A percentile compares a stretch with the other conserved stretches of the same genome.
Conservation (phyloP, 495 filamentous ascomycete species). For the Aspergillus sparsus region DNA sequence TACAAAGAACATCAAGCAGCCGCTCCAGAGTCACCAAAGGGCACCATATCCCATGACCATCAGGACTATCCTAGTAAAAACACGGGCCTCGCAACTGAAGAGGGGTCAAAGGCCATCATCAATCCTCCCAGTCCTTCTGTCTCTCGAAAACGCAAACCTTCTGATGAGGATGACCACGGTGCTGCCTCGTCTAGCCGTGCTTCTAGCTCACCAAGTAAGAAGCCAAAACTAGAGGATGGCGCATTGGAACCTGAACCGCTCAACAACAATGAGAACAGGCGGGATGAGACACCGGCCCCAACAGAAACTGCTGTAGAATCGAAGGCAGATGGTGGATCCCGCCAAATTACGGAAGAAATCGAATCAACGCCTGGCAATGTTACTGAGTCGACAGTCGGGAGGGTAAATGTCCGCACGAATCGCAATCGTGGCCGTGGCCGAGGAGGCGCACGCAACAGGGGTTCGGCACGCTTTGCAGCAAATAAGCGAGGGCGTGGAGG, state of each 20-base stretch:
- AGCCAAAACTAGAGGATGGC: conserved; percentile 35
- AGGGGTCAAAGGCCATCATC: neutral
- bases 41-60: conserved; percentile 11
- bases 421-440: conserved; percentile 41
- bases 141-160: conserved; percentile 36
- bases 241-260: conserved; percentile 27
- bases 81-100: neutral
- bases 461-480: conserved; percentile 26
- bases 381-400: conserved; percentile 19
- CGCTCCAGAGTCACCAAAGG: conserved; percentile 18
- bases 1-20: conserved; percentile 1
- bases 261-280: conserved; percentile 26
- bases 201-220: conserved; percentile 29
- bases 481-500: conserved; percentile 29
- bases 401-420: conserved; percentile 39
- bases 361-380: conserved; percentile 25
- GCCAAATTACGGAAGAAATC: conserved; percentile 29
- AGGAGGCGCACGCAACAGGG: conserved; percentile 41
- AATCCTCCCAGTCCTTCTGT: conserved; percentile 17
- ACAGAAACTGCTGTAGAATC: conserved; percentile 22
- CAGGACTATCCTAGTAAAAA: conserved; percentile 7
- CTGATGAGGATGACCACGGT: conserved; percentile 29
- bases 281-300: conserved; percentile 21
- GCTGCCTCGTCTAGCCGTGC: conserved; percentile 18
- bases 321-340: conserved; percentile 23